Evolutionary conservation across 164 flowering plant species (phyloP), one percentile per base, ranked within the genome.

Genomic region (Berberis vulgaris): DNA sequence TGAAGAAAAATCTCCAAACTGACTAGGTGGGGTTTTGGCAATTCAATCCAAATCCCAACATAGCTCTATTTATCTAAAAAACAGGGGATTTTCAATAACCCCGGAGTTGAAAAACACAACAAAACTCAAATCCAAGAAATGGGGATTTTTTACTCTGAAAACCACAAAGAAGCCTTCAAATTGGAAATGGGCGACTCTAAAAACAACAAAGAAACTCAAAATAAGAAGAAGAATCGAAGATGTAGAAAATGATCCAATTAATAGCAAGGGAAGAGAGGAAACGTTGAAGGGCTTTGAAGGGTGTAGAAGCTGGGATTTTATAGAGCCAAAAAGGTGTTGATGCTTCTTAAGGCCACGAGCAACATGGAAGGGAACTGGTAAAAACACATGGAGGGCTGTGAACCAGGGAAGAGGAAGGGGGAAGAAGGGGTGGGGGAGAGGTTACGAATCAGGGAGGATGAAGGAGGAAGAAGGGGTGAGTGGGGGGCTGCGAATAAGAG

Each of bases 241-340:
- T 7, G 47, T 2, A 50, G 47, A 5, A 44, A 57, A 57, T n/a
- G 38, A 40, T 43, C n/a, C 70, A 66, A 42, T n/a, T 70, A 65
- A 54, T 50, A 64, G 54, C 45, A 41, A 42, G 52, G 49, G 56
- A 41, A 62, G 59, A 59, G 69, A 47, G 64, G 70, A 71, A 72
- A 79, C 69, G 73, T 55, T 79, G 84, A 83, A 81, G 93, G 83
- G 80, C 65, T 74, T 62, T 9, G 46, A 66, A 66, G 70, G 26
- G 59, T 8, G 62, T 58, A 45, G 8, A 73, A 46, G 54, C 60
- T 54, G 65, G 39, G 57, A 69, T 76, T 86, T 74, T 86, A 86
- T 86, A 86, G 88, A 68, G 54, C 38, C 6, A 58, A 63, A 69
- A 65, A 69, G 69, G 54, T 8, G 40, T 26, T 26, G 26, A 26